These are phyloP conservation scores for Microstegium vimineum DNA, from an alignment of 176 grass and related monocot species.

Conservation along the genomic window DNA sequence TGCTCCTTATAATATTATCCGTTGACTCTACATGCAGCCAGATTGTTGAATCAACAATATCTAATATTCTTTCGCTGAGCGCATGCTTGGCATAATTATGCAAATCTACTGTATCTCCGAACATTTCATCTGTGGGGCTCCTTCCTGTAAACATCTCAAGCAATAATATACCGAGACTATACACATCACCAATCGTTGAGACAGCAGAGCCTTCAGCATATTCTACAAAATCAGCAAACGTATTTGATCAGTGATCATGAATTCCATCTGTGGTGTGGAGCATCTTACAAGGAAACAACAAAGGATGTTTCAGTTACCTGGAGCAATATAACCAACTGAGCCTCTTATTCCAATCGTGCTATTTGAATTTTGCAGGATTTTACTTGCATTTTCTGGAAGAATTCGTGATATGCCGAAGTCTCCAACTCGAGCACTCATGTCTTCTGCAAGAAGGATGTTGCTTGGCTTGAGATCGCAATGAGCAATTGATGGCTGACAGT, in stretches of 20 bases:
- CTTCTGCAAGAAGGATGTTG: slow-evolving; percentile 53
- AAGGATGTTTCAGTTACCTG: neutral
- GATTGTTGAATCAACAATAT: slow-evolving; percentile 13
- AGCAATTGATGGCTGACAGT: neutral
- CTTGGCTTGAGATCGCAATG: slow-evolving; percentile 36
- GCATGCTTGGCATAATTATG: neutral
- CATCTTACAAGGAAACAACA: too few relatives aligned
- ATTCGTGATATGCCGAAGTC: slow-evolving; percentile 44
- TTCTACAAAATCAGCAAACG: neutral
- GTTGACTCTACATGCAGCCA: neutral
- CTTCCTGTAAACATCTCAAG: slow-evolving; percentile 30
- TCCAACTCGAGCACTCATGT: slow-evolving; percentile 39
- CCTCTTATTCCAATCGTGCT: neutral
- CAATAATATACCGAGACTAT: slow-evolving; percentile 31
- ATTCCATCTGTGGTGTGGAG: too few relatives aligned
- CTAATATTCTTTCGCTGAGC: neutral
- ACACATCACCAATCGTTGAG: slow-evolving; percentile 21
- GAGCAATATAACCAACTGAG: neutral
- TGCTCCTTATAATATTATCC: neutral
- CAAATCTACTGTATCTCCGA: neutral
- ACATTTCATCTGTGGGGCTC: neutral
- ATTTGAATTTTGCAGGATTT: neutral
- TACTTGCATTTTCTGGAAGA: neutral
- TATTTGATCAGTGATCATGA: neutral
- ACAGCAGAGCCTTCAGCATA: slow-evolving; percentile 9